Evolutionary conservation across 176 grass and related monocot species (phyloP), one percentile per base, ranked within the genome.

Genomic region (Paspalum notatum): DNA sequence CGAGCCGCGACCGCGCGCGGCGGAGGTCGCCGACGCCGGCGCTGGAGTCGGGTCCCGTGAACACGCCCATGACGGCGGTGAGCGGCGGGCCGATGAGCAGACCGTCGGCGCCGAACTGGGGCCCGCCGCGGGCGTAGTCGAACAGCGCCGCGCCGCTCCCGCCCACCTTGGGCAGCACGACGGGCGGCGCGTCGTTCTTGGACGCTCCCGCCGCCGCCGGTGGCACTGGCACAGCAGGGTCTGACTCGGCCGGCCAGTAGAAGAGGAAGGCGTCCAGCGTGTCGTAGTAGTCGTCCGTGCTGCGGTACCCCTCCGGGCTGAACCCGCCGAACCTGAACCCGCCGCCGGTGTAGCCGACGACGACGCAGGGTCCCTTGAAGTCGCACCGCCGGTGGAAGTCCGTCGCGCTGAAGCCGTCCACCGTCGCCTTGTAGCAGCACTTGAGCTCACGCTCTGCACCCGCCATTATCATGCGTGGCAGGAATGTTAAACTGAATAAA

Each of bases 221-320:
- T n/a, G n/a, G n/a, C n/a, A n/a, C n/a, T 50, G 55, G 14, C 58
- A 76, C 80, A 2, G 3, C 20, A 12, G 22, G 53, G 5, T 57
- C 54, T 32, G 32, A 32, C 22, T 55, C 52, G n/a, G n/a, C n/a
- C 8, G 61, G 75, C 92, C 90, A 98, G 60, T 98, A 98, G 83
- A 98, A 98, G 62, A 98, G 92, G 81, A 98, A 98, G 48, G 92
- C 85, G 63, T 91, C 86, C 4, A 98, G 87, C 57, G 87, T 92
- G 81, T 98, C 95, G 58, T 91, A 98, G 84, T 94, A 98, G 83
- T 98, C 92, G 65, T 98, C 92, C 21, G 95, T 98, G 90, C 92
- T 94, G 57, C 92, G 84, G 69, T 98, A 92, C 5, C 90, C 95
- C 58, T 98, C 90, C 7, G 95, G 92, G 87, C 85, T 98, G 83